Conservation (phyloP, 2,329 filamentous ascomycete species). For the Hysterium pulicare region DNA sequence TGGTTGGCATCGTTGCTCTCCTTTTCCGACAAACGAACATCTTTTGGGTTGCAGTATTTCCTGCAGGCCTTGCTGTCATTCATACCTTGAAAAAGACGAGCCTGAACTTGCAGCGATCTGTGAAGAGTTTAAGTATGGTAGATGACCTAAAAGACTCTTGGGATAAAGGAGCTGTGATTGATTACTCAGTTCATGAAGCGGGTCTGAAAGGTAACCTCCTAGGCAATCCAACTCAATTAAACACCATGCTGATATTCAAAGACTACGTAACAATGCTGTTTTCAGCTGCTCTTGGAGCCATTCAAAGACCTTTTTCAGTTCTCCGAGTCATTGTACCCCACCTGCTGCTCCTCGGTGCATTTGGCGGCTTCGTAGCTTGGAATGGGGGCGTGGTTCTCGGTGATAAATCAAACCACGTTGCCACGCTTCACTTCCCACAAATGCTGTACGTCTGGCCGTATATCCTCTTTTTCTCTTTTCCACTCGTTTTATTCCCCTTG, state of each 20-base stretch:
- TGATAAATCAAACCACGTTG: conserved; percentile 91
- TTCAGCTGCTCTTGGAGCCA: conserved; percentile 61
- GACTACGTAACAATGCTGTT: conserved; percentile 40
- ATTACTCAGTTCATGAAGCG: conserved; percentile 21
- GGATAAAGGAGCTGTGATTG: conserved; percentile 19
- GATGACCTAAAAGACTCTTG: conserved; percentile 17
- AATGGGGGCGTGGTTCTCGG: conserved; percentile 91
- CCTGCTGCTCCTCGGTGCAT: conserved; percentile 62
- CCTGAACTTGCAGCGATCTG: neutral
- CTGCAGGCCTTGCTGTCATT: conserved; percentile 53
- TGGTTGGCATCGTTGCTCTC: conserved; percentile 66
- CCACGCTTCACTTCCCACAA: conserved; percentile 83
- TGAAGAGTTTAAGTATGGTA: too few species aligned
- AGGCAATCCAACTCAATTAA: conserved; percentile 5
- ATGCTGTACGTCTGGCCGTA: conserved; percentile 96
- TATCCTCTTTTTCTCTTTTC: conserved; percentile 83
- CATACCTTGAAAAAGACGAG: conserved; percentile 20
- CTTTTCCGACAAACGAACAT: conserved; percentile 92
- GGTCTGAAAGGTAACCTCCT: conserved; percentile 19
- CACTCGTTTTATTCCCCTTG: conserved; percentile 63
- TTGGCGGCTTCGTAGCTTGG: conserved; percentile 74
- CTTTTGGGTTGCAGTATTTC: conserved; percentile 84
- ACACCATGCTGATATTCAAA: conserved; percentile 5
- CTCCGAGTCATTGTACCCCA: conserved; percentile 48
- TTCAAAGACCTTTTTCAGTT: conserved; percentile 42